Conservation (phyloP, 2,329 filamentous ascomycete genomes). For the Xylariaceae sp. region DNA sequence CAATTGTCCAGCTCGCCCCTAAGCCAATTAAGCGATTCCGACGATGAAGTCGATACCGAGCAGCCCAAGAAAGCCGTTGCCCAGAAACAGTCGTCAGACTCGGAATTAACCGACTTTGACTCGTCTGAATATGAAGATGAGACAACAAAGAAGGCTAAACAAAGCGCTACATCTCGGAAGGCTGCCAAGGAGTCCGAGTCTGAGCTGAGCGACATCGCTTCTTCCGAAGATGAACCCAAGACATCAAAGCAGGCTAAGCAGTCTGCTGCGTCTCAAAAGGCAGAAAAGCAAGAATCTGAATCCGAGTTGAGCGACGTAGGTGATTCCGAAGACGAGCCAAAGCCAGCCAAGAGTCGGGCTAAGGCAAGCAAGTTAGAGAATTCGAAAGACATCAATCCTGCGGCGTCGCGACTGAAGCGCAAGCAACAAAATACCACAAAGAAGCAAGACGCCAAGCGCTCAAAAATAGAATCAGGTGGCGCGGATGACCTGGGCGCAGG, state of each 20-base stretch:
- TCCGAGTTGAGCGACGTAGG: constrained; percentile 21
- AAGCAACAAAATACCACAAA: constrained; percentile 22
- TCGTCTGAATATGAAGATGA: constrained; percentile 23
- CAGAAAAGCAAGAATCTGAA: constrained; percentile 22
- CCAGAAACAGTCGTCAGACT: constrained; percentile 22
- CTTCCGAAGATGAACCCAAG: constrained; percentile 28
- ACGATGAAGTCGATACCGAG: constrained; percentile 21
- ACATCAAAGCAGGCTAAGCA: constrained; percentile 17
- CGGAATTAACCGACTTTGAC: constrained; percentile 20
- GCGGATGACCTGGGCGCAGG: constrained; percentile 21
- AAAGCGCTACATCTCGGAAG: constrained; percentile 14
- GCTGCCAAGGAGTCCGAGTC: constrained; percentile 7
- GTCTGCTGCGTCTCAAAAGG: constrained; percentile 10
- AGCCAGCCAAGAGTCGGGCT: constrained; percentile 16
- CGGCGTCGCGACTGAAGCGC: constrained; percentile 21
- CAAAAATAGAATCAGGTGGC: constrained; percentile 26
- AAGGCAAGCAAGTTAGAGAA: constrained; percentile 29
- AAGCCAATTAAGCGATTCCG: constrained; percentile 27
- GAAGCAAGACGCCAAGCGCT: constrained; percentile 20
- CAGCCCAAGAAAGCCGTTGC: constrained; percentile 17
- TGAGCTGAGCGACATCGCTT: constrained; percentile 14
- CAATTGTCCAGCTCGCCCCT: constrained; percentile 29
- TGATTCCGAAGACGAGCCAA: constrained; percentile 28
- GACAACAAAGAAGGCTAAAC: constrained; percentile 17
- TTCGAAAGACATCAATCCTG: constrained; percentile 27